Base-by-base conservation (phyloP, 1,284 basidiomycete genomes). In the Mycosarcoma mackinlayi region DNA sequence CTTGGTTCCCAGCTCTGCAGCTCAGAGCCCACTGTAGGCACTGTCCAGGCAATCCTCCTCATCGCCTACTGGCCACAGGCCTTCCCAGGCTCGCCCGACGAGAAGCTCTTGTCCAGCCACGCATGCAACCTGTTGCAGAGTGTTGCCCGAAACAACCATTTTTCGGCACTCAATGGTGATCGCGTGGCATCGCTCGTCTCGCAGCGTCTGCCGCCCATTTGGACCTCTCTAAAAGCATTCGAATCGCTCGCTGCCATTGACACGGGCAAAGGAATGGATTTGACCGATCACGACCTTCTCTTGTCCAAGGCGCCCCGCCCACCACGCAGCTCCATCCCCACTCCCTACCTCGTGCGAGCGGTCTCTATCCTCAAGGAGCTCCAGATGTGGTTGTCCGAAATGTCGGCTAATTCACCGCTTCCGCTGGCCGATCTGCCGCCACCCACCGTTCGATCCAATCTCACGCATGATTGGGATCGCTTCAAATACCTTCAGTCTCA, bases 21-120 rank as follows among this genome's bases (percentile, higher is more conserved):
- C 11, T 24, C 54, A 16, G 46, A 56, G n/a, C 51, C 59, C 9
- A 62, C 66, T 9, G 8, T 69, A 19, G 51, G 59, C 37, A 21
- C 60, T 6, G 66, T 59, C 3, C 66, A 63, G 48, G 66, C 59
- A n/a, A 52, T 69, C 6, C 51, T 69, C 18, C 39, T 69, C 27
- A 69, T 69, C 18, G 66, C 66, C 3, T 59, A 59, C 41, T 69
- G 66, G 66, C 59, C 66, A 11, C 66, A 69, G 21, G 66, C 66
- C 2, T 69, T 69, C 25, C 59, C 66, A 2, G 66, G 55, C 13
- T 55, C 42, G 28, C 66, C 66, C 16, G 66, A 69, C 28, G 66
- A 69, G 31, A 58, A 59, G 42, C 30, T 56, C 6, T 39, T 69
- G 3, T 28, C 59, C 4, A 48, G 55, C n/a, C 53, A 54, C 23